Evolutionary conservation across 2,329 filamentous ascomycete species (phyloP).

Genomic region (Aureobasidium leucospermi): DNA sequence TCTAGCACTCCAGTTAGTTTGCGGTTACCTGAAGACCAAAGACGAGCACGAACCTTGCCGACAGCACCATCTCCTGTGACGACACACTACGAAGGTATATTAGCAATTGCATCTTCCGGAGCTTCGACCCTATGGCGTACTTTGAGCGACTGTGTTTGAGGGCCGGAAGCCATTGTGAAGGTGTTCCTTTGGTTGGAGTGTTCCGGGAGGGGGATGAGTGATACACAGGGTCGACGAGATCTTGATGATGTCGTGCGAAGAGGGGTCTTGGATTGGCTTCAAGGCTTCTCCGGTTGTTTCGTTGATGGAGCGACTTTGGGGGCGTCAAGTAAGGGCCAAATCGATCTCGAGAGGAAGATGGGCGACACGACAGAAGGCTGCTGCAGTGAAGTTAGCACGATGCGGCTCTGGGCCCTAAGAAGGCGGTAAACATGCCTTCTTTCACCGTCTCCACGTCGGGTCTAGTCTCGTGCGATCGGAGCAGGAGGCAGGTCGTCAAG

Average conservation of each 20-base stretch:
- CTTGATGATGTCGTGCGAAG: slow-evolving; percentile 7
- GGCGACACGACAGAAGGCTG: not conserved
- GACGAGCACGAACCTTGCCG: slow-evolving; percentile 70
- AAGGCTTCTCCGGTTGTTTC: not conserved
- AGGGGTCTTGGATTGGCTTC: not conserved
- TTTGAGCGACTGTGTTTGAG: slow-evolving; percentile 86
- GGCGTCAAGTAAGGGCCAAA: not conserved
- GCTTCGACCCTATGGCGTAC: slow-evolving; percentile 40
- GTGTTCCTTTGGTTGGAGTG: not conserved
- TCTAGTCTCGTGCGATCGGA: not conserved
- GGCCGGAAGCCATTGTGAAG: slow-evolving; percentile 61
- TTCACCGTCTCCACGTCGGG: slow-evolving; percentile 6
- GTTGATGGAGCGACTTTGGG: not conserved
- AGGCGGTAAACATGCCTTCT: slow-evolving; percentile 14
- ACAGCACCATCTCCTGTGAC: slow-evolving; percentile 99
- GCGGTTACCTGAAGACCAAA: slow-evolving; percentile 7
- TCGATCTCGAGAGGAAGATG: not conserved
- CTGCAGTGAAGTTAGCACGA: slow-evolving; percentile 9
- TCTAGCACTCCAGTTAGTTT: slow-evolving; percentile 48
- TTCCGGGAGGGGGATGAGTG: not conserved
- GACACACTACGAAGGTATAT: slow-evolving; percentile 62
- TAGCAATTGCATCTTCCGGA: slow-evolving; percentile 7
- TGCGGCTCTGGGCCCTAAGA: not conserved
- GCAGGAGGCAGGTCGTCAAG: not conserved
- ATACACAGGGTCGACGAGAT: not conserved